These are phyloP conservation scores for Straminergon stramineum DNA, from an alignment of 225 moss, liverwort and hornwort genomes.

Conservation along the genomic window DNA sequence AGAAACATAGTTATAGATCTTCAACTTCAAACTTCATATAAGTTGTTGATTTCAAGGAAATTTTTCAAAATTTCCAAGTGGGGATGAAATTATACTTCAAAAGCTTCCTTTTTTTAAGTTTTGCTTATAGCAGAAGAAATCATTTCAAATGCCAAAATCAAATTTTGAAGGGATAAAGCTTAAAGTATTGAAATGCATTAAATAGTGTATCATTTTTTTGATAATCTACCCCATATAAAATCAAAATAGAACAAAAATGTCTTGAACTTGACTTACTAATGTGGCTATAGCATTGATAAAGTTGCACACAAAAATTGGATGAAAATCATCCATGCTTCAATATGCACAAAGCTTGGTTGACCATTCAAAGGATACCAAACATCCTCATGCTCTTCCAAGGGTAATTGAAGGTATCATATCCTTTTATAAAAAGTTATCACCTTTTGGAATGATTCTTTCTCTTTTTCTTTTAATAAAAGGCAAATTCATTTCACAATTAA, in stretches of 20 bases:
- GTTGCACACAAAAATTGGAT: not conserved
- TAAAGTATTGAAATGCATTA: not conserved
- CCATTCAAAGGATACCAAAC: not conserved
- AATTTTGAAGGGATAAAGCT: not conserved
- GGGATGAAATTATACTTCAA: not conserved
- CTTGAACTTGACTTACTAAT: not conserved
- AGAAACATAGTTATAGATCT: not conserved
- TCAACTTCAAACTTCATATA: not conserved
- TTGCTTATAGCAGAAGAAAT: not conserved
- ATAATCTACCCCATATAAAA: not conserved
- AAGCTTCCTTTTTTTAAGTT: not conserved
- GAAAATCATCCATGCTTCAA: no score
- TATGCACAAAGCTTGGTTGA: not conserved
- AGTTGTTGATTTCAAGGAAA: not conserved
- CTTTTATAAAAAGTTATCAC: not conserved
- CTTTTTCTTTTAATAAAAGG: not conserved
- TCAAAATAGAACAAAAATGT: not conserved
- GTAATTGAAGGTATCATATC: not conserved
- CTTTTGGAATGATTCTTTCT: no score
- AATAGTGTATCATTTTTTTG: not conserved
- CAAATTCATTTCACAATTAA: not conserved
- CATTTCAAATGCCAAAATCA: not conserved
- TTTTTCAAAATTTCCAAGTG: not conserved
- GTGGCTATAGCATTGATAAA: not conserved
- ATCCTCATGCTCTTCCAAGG: fast-evolving